Conservation (phyloP, 805 yeast species). For the Scheffersomyces stipitis region DNA sequence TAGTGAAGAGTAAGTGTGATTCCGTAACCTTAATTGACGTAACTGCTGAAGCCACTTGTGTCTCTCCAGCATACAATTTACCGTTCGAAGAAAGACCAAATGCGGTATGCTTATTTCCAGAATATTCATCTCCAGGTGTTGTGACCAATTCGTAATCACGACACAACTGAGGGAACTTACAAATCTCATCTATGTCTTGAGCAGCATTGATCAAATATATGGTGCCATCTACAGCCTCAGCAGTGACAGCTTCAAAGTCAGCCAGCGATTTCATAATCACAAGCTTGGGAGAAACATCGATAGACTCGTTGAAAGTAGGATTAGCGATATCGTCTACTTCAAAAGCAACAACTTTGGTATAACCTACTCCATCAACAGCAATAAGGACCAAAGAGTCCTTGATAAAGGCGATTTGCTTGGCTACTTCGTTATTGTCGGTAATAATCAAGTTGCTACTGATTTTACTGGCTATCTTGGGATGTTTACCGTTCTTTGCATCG, state of each 20-base stretch:
- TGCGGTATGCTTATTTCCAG: constrained; percentile 31
- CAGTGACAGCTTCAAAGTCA: constrained; percentile 51
- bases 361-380: constrained; percentile 50
- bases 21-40: constrained; percentile 79
- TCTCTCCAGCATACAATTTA: constrained; percentile 63
- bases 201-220: constrained; percentile 42
- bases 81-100: constrained; percentile 81
- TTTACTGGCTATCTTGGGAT: constrained; percentile 41
- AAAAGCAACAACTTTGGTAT: constrained; percentile 52
- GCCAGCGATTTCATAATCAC: constrained; percentile 57
- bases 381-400: constrained; percentile 55
- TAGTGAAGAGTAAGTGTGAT: constrained; percentile 74
- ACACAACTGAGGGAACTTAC: constrained; percentile 70
- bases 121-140: constrained; percentile 20
- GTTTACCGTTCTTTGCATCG: constrained; percentile 46
- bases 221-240: constrained; percentile 64
- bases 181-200: constrained; percentile 31
- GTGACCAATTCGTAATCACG: constrained; percentile 50
- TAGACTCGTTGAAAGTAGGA: constrained; percentile 40
- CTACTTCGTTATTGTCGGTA: constrained; percentile 37
- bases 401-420: constrained; percentile 66
- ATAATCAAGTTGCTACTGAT: constrained; percentile 36
- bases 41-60: constrained; percentile 66
- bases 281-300: constrained; percentile 50
- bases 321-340: constrained; percentile 43